Evolutionary conservation across 2,329 filamentous ascomycete genomes (phyloP).

Genomic region (Magnaporthales sp.): DNA sequence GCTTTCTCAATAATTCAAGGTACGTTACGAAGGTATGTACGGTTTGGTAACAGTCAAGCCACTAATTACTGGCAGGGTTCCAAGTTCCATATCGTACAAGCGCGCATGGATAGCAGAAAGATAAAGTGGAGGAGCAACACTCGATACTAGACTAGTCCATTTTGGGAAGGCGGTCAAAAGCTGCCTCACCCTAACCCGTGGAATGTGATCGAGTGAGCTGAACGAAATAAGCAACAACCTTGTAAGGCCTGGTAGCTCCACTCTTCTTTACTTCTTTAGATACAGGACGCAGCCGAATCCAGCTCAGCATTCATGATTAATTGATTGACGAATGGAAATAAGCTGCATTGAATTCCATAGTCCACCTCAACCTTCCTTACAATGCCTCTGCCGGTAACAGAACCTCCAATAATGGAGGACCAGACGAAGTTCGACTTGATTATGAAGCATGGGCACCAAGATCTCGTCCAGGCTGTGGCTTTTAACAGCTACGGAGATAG

Average conservation of each 20-base stretch:
- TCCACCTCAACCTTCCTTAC: neutral
- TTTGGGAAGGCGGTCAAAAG: neutral
- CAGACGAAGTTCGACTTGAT: conserved; percentile 46
- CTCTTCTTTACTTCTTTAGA: no score
- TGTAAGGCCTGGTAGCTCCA: no score
- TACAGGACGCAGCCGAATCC: neutral
- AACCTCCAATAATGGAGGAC: conserved; percentile 29
- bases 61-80: neutral
- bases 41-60: neutral
- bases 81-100: neutral
- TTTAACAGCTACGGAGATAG: conserved; percentile 92
- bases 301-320: neutral
- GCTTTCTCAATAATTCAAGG: neutral
- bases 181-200: neutral
- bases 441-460: conserved; percentile 66
- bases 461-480: conserved; percentile 74
- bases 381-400: conserved; percentile 7
- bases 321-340: neutral
- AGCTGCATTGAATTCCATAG: neutral
- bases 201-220: no score
- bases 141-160: neutral
- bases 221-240: no score
- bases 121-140: neutral
- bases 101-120: neutral
- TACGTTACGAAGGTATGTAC: neutral